Conservation (phyloP, 192 early-diverging fungal genomes). For the Gaertneriomyces sp. region DNA sequence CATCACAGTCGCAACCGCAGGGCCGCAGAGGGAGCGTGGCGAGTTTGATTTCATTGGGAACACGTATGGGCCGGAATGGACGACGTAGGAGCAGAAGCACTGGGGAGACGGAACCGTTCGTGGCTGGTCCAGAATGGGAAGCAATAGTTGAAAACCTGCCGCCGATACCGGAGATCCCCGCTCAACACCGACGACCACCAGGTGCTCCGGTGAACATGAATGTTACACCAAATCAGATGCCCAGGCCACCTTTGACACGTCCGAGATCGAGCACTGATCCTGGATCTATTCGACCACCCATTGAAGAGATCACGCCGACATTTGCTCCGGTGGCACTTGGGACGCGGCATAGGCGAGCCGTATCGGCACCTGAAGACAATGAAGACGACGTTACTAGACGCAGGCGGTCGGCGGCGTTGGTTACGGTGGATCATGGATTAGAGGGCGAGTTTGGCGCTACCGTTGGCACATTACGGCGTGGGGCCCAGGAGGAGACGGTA, state of each 20-base stretch:
- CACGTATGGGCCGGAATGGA: too few species aligned
- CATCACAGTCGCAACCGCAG: neutral
- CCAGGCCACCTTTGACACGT: neutral
- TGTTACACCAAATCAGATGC: neutral
- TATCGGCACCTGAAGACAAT: neutral
- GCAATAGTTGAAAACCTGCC: neutral
- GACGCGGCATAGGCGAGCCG: neutral
- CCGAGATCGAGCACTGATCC: neutral
- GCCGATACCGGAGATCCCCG: slow-evolving; percentile 3
- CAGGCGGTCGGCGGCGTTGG: neutral
- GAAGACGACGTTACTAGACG: neutral
- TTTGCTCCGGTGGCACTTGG: neutral
- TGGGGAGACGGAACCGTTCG: neutral
- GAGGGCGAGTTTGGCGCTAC: slow-evolving; percentile 1
- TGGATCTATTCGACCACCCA: neutral
- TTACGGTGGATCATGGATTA: slow-evolving; percentile 1
- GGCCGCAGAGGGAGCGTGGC: neutral
- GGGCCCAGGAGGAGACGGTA: too few species aligned
- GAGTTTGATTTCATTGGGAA: too few species aligned
- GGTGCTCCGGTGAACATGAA: neutral
- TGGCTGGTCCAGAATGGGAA: neutral
- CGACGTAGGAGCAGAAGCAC: neutral
- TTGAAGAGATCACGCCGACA: too few species aligned
- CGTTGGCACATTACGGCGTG: too few species aligned
- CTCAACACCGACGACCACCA: neutral